Evolutionary conservation across 148 eudicot genomes (phyloP).

Genomic region (Cornus controversa): DNA sequence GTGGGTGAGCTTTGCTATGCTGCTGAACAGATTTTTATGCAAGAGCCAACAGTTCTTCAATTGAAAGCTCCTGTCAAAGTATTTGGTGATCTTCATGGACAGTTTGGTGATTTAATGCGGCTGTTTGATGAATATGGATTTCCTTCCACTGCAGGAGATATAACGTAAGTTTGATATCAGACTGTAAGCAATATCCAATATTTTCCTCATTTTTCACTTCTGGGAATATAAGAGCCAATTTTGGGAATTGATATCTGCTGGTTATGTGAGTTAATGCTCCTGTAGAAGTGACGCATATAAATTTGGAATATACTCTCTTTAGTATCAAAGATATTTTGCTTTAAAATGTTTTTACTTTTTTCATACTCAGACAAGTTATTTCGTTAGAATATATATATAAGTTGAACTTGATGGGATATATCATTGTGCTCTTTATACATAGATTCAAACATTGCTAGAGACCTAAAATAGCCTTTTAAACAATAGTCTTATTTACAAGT

Average conservation of each 20-base stretch:
- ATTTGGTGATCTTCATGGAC: conserved; percentile 99
- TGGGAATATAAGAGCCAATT: neutral
- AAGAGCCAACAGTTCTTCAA: conserved; percentile 95
- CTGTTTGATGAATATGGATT: conserved; percentile 97
- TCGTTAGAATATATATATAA: too few species aligned
- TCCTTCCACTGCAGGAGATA: conserved; percentile 98
- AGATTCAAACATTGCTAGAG: too few species aligned
- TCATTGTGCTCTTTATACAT: too few species aligned
- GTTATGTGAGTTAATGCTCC: too few species aligned
- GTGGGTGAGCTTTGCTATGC: conserved; percentile 98
- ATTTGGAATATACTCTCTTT: too few species aligned
- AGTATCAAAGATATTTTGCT: too few species aligned
- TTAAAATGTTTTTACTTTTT: too few species aligned
- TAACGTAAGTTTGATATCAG: conserved; percentile 58
- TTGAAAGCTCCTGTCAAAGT: conserved; percentile 94
- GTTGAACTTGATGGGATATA: too few species aligned
- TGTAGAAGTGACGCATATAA: too few species aligned
- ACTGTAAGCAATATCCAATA: neutral
- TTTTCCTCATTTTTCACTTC: neutral
- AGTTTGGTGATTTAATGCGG: conserved; percentile 95
- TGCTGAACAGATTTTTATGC: conserved; percentile 94
- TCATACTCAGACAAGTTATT: too few species aligned
- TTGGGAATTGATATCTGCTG: neutral
- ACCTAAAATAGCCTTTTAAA: too few species aligned
- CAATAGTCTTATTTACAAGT: too few species aligned